Percentiles rank a stretch among this genome's conserved stretches.
phyloP scores from a whole-genome alignment of 495 filamentous ascomycete species.

The Chlorociboria aeruginascens region DNA sequence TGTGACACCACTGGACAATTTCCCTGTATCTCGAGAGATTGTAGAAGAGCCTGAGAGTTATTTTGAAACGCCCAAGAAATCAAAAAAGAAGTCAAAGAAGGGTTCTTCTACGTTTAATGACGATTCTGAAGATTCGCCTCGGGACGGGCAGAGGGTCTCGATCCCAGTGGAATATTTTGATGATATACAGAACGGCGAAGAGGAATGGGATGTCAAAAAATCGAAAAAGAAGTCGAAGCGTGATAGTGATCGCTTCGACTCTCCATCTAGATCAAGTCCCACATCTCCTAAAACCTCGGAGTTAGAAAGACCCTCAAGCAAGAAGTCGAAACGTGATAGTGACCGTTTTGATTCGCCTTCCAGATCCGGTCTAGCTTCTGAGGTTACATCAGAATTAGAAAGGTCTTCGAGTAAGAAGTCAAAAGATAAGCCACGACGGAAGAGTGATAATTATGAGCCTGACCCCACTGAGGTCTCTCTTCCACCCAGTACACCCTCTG shows the following conservation, averaged over 20 bases:
- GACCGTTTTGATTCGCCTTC: constrained; percentile 15
- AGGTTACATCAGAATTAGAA: constrained; percentile 9
- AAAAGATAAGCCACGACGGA: constrained; percentile 17
- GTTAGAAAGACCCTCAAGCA: constrained; percentile 17
- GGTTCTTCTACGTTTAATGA: constrained; percentile 11
- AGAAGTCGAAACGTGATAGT: constrained; percentile 20
- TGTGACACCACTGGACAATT: constrained; percentile 2
- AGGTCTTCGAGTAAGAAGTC: constrained; percentile 22
- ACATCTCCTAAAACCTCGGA: constrained; percentile 3
- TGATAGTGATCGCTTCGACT: constrained; percentile 19
- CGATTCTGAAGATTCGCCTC: constrained; percentile 4
- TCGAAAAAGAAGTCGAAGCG: constrained; percentile 20
- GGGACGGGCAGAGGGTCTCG: constrained; percentile 7
- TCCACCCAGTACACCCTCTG: constrained; percentile 17
- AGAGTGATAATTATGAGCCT: constrained; percentile 13
- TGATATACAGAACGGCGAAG: constrained; percentile 16
- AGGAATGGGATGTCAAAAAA: constrained; percentile 17
- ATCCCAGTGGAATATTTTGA: constrained; percentile 24
- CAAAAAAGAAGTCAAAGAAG: constrained; percentile 19
- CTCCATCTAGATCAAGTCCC: constrained; percentile 15
- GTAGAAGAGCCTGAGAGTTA: constrained; percentile 16
- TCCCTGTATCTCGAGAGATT: constrained; percentile 7
- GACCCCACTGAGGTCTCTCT: constrained; percentile 18
- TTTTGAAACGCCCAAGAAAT: constrained; percentile 16
- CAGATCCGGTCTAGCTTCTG: constrained; percentile 12